Evolutionary conservation across 2,329 filamentous ascomycete species (phyloP), one percentile per base, ranked within the genome.

Genomic region (Juglanconis sp.): DNA sequence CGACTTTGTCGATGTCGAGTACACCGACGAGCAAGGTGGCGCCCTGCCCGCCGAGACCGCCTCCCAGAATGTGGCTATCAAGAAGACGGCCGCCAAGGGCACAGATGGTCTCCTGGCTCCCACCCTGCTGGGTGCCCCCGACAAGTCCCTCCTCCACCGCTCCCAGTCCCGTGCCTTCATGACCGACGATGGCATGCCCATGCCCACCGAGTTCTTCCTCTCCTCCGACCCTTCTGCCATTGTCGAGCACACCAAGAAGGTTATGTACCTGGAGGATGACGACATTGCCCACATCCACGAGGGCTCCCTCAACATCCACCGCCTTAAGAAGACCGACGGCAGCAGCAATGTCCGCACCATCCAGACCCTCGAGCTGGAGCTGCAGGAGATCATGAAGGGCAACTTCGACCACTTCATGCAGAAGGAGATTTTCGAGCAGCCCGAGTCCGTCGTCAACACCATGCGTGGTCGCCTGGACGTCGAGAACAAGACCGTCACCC

Each of bases 351-450:
- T 98, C 69, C 93, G 95, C 75, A 92, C 91, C 70, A 99, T 99
- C 76, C 95, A 99, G 85, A 99, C 95, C 59, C 87, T 99, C 59
- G 95, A 99, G 83, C 90, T 99, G 54, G 92, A 99, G 83, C 89
- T 99, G 66, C 95, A 99, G 82, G 93, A 99, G 83, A 99, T 99
- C 79, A 99, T 99, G 95, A 99, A 99, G 89, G 95, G 95, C 78
- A 96, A 95, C 76, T 99, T 98, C 79, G 95, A 99, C 77, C 95
- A 99, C 82, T 99, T 97, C 84, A 99, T 99, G 95, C 95, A 99
- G 77, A 99, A 99, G 87, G 95, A 99, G 78, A 99, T 99, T 72
- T 99, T 99, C 77, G 95, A 99, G 84, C 95, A 99, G 83, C 95
- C 95, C 72, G 95, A 99, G 80, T 99, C 95, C 13, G 92, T 99